Evolutionary conservation across 371 early-diverging fungal species (phyloP).

Genomic region (Mucor saturninus): DNA sequence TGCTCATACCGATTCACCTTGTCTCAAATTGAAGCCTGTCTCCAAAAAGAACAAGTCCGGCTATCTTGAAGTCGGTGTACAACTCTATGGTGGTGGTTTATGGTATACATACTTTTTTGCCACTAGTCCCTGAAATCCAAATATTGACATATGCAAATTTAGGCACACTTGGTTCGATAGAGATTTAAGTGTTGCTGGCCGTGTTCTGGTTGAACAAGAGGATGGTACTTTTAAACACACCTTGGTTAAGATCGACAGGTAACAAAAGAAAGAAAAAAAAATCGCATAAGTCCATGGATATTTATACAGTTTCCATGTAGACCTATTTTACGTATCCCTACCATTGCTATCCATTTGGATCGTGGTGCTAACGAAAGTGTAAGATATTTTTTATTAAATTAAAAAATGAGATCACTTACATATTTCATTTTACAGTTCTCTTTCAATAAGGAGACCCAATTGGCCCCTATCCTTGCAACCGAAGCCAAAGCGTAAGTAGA

Average conservation of each 20-base stretch:
- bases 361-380: constrained; percentile 74
- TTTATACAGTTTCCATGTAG: constrained; percentile 15
- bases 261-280: constrained; percentile 8
- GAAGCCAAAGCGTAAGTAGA: constrained; percentile 67
- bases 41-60: constrained; percentile 85
- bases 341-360: constrained; percentile 97
- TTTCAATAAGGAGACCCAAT: constrained; percentile 94
- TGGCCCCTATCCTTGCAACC: constrained; percentile 88
- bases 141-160: background rate
- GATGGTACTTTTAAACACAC: constrained; percentile 73
- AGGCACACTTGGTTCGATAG: constrained; percentile 99
- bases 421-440: constrained; percentile 58
- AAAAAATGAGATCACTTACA: background rate
- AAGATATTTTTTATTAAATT: constrained; percentile 7
- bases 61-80: constrained; percentile 91
- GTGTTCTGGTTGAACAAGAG: constrained; percentile 80
- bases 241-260: constrained; percentile 79
- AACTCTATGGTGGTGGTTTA: constrained; percentile 92
- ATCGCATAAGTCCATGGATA: background rate
- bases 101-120: constrained; percentile 59
- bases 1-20: constrained; percentile 97
- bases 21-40: constrained; percentile 93
- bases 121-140: background rate
- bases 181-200: constrained; percentile 95
- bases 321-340: constrained; percentile 93